A percentile compares a stretch with the other conserved stretches of the same genome.
Evolutionary conservation across 1,284 basidiomycete species (phyloP).

Genomic region (Athelia psychrophila): DNA sequence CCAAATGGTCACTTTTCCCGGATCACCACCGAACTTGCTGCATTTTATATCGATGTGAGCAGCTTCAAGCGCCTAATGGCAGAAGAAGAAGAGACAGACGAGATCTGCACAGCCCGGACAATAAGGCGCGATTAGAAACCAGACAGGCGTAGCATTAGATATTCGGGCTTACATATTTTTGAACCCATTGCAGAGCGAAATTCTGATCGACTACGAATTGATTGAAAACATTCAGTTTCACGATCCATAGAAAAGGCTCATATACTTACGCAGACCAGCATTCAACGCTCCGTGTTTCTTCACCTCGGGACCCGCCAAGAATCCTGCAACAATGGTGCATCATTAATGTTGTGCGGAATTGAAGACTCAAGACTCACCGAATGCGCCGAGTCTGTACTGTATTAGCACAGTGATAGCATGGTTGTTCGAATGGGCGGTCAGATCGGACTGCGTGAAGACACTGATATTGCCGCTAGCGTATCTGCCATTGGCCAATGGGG

Average conservation of each 20-base stretch:
- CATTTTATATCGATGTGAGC: not conserved
- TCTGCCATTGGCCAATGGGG: not conserved
- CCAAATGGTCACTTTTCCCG: constrained; percentile 25
- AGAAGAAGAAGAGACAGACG: not conserved
- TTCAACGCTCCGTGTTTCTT: constrained; percentile 24
- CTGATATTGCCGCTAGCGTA: constrained; percentile 16
- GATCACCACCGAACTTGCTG: constrained; percentile 28
- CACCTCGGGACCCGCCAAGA: constrained; percentile 21
- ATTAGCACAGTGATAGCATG: constrained; percentile 20
- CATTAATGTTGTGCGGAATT: not conserved
- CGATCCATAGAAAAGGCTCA: too few relatives aligned
- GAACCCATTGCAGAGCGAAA: constrained; percentile 1
- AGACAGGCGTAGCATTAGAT: not conserved
- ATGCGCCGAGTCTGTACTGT: constrained; percentile 28
- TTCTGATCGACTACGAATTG: constrained; percentile 2
- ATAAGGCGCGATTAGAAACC: not conserved
- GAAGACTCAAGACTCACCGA: constrained; percentile 14
- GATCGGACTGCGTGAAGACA: constrained; percentile 5
- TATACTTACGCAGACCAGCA: constrained; percentile 25
- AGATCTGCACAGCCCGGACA: not conserved
- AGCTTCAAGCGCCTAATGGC: constrained; percentile 4
- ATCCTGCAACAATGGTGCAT: constrained; percentile 11
- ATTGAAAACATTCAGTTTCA: not conserved
- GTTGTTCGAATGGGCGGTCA: constrained; percentile 14
- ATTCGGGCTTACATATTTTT: not conserved